Conservation (phyloP, 495 filamentous ascomycete genomes). For the Penicillium antarcticum region DNA sequence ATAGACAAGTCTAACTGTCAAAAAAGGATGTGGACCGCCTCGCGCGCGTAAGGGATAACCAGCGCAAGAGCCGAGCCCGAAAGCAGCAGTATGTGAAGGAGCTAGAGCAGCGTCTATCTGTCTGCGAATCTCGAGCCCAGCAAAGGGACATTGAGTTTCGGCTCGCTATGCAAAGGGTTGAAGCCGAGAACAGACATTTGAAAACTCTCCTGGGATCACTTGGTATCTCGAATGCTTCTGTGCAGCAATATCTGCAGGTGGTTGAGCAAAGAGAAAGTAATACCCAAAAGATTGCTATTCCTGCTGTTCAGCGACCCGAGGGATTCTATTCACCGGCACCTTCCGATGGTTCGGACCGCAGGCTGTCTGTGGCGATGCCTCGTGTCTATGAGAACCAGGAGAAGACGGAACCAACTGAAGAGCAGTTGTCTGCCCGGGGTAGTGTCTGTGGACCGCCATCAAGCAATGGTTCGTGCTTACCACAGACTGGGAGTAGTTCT, state of each 20-base stretch:
- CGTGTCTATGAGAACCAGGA: neutral
- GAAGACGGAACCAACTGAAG: neutral
- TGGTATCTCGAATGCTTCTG: conserved; percentile 21
- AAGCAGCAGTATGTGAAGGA: conserved; percentile 72
- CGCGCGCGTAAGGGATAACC: conserved; percentile 67
- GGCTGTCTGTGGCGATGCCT: neutral
- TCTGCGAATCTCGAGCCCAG: conserved; percentile 47
- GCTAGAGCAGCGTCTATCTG: conserved; percentile 62
- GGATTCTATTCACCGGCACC: neutral
- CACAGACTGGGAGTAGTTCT: too few species aligned
- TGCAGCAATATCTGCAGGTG: conserved; percentile 31
- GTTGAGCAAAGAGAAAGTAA: conserved; percentile 14
- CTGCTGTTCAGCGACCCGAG: conserved; percentile 21
- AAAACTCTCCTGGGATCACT: conserved; percentile 21
- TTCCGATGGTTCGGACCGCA: neutral
- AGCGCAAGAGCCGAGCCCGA: conserved; percentile 71
- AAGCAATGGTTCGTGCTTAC: neutral
- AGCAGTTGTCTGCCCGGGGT: too few species aligned
- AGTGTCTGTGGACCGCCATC: neutral
- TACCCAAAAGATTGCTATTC: conserved; percentile 39
- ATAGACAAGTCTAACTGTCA: conserved; percentile 13
- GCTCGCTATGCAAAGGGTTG: conserved; percentile 32
- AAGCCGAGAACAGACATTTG: conserved; percentile 37
- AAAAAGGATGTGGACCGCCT: conserved; percentile 32
- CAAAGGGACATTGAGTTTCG: conserved; percentile 37